Percentiles rank a stretch among this genome's conserved stretches.
These are phyloP conservation scores for Talaromyces liani DNA, from an alignment of 495 filamentous ascomycete species.

Conservation along the genomic window DNA sequence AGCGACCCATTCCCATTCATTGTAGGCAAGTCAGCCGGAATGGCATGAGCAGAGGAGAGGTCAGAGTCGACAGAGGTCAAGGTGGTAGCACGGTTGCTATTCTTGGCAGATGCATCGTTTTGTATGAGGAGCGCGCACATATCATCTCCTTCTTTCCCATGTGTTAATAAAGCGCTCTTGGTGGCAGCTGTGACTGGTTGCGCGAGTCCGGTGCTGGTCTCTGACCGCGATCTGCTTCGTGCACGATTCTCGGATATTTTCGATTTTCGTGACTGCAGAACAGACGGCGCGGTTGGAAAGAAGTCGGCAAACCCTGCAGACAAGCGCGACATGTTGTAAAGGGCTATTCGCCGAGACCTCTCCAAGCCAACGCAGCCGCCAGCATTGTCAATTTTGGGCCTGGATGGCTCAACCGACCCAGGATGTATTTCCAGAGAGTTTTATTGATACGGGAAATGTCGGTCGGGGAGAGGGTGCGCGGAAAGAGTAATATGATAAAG, in stretches of 20 bases:
- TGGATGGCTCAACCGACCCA: not conserved
- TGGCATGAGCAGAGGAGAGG: not conserved
- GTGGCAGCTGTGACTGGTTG: not conserved
- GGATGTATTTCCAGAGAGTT: not conserved
- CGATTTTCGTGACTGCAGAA: conserved; percentile 48
- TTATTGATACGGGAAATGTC: not conserved
- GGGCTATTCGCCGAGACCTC: conserved; percentile 15
- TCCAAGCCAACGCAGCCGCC: not conserved
- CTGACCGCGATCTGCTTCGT: conserved; percentile 22
- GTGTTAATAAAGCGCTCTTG: not conserved
- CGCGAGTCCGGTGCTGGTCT: not conserved
- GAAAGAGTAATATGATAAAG: not conserved
- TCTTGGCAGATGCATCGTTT: not conserved
- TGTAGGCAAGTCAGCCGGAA: not conserved
- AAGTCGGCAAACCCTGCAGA: conserved; percentile 81
- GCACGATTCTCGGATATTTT: conserved; percentile 35
- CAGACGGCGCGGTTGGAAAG: conserved; percentile 78
- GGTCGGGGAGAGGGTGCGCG: not conserved
- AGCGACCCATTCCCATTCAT: not conserved
- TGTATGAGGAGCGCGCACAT: not conserved
- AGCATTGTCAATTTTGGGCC: not conserved
- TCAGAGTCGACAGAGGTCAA: not conserved
- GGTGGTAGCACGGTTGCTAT: not conserved
- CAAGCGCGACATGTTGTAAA: conserved; percentile 66
- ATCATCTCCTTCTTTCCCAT: not conserved